Conservation (phyloP, 148 eudicot species). For the Silene conica region DNA sequence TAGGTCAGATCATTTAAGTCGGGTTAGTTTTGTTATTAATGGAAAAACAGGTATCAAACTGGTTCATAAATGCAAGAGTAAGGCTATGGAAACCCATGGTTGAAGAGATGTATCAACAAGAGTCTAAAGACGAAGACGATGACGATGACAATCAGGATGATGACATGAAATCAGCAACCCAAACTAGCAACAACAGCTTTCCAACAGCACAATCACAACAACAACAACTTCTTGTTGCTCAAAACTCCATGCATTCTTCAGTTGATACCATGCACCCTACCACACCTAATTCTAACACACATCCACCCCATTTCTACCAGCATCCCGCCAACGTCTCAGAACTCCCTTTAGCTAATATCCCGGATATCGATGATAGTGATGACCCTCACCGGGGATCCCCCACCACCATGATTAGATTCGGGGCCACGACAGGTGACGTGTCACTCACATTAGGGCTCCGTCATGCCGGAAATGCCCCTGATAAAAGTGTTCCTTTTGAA, state of each 20-base stretch:
- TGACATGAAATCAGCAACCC: slow-evolving; percentile 16
- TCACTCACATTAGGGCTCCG: slow-evolving; percentile 32
- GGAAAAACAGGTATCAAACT: slow-evolving; percentile 51
- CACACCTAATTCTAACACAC: slow-evolving; percentile 32
- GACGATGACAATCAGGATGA: slow-evolving; percentile 2
- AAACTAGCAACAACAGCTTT: slow-evolving; percentile 5
- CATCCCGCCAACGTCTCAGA: neutral
- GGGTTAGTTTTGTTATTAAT: no score
- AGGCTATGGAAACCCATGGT: slow-evolving; percentile 75
- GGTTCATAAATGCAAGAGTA: slow-evolving; percentile 78
- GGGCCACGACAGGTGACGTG: slow-evolving; percentile 25
- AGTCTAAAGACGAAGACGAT: slow-evolving; percentile 30
- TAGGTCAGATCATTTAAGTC: no score
- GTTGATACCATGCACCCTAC: slow-evolving; percentile 19
- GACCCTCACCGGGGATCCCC: slow-evolving; percentile 20
- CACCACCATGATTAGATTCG: slow-evolving; percentile 25
- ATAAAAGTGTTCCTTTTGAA: slow-evolving; percentile 32
- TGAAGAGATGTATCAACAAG: slow-evolving; percentile 66
- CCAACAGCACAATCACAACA: slow-evolving; percentile 23
- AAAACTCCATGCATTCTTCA: slow-evolving; percentile 27
- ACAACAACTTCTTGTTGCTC: slow-evolving; percentile 17
- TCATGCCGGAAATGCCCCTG: slow-evolving; percentile 22
- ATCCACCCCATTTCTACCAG: neutral
- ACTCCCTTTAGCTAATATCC: neutral
- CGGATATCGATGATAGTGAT: neutral